Evolutionary conservation across 257 asterid genomes (phyloP), one percentile per base, ranked within the genome.

Genomic region (Nicotiana otophora): DNA sequence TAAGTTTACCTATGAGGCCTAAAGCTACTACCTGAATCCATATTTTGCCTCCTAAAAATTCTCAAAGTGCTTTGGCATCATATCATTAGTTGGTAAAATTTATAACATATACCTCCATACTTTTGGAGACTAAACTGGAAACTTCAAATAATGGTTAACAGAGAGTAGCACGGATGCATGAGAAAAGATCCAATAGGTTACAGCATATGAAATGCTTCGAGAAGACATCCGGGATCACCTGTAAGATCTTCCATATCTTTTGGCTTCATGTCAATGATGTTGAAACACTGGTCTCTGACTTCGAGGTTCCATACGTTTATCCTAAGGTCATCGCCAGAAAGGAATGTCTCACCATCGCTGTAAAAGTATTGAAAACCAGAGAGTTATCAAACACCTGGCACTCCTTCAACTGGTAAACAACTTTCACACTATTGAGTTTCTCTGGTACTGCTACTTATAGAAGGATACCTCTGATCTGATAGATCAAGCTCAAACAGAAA

Each of bases 211-310:
- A 26, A 26, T 74, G 39, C 80, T 74, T 74, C 8, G 14, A 74
- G 26, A 72, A 46, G 58, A 72, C 58, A 72, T 72, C 60, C 7
- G 23, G 20, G 46, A 82, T 84, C 62, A 91, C 98, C 98, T 78
- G 98, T 93, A 82, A 93, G 90, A 87, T 93, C 98, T 91, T 93
- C 98, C 98, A 93, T 93, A 84, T 92, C 90, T 42, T 97, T 51
- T 57, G 98, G 98, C 88, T 93, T 93, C 81, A 93, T 96, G 86
- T 93, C 98, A 85, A 93, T 95, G 62, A 93, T 92, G 85, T 93
- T 93, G 88, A 92, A 93, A 90, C 98, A 92, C 86, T 93, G 98
- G 85, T 89, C 88, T 82, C 94, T 93, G 66, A 93, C 91, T 85
- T 93, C 97, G 89, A 93, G 87, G 90, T 92, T 93, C 98, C 98